These are phyloP conservation scores for Amanita thiersii DNA, from an alignment of 768 basidiomycete genomes.

Conservation along the genomic window DNA sequence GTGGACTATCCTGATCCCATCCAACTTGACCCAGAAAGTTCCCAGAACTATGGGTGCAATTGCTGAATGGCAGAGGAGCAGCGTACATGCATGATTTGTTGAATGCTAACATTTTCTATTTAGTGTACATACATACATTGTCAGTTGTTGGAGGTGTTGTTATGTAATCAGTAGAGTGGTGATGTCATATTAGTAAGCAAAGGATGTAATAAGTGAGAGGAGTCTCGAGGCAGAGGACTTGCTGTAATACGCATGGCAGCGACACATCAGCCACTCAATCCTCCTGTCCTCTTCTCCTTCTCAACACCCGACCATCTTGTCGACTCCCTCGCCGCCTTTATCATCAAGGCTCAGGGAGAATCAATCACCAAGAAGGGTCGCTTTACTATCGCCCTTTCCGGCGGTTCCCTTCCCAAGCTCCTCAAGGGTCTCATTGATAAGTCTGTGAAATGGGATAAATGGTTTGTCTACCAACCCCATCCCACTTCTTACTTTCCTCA, in stretches of 20 bases:
- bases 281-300: constrained; percentile 73
- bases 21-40: constrained; percentile 88
- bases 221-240: no score
- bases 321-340: constrained; percentile 67
- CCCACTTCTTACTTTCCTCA: background rate
- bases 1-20: constrained; percentile 99
- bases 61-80: constrained; percentile 42
- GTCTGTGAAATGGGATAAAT: constrained; percentile 86
- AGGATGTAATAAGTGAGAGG: no score
- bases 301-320: constrained; percentile 45
- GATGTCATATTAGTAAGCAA: no score
- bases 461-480: constrained; percentile 40
- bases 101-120: no score
- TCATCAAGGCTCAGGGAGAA: constrained; percentile 83
- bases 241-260: constrained; percentile 18
- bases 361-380: constrained; percentile 81
- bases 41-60: constrained; percentile 88
- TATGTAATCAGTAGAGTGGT: no score
- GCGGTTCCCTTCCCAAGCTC: constrained; percentile 83
- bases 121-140: no score
- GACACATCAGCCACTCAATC: constrained; percentile 47
- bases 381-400: constrained; percentile 91
- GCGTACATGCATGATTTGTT: no score
- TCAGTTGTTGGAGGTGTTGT: no score
- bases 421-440: constrained; percentile 65